Conservation (phyloP, 805 yeast species). For the Wickerhamiella cacticola region DNA sequence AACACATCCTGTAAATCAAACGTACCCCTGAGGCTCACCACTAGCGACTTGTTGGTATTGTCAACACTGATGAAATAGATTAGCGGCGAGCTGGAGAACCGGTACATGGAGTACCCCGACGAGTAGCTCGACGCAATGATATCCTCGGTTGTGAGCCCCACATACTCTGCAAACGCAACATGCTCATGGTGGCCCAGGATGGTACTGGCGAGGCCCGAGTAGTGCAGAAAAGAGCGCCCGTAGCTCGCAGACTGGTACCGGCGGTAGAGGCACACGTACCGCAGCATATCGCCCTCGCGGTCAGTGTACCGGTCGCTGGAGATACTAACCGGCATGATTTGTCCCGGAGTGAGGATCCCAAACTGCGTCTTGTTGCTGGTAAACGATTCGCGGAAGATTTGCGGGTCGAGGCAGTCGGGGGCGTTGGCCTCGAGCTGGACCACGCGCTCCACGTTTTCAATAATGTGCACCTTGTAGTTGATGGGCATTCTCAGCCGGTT, state of each 20-base stretch:
- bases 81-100: constrained; percentile 24
- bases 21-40: constrained; percentile 28
- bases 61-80: constrained; percentile 26
- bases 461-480: neutral
- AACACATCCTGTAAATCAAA: constrained; percentile 28
- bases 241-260: constrained; percentile 25
- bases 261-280: neutral
- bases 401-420: neutral
- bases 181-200: constrained; percentile 26
- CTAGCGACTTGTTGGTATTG: constrained; percentile 25
- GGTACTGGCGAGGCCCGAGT: constrained; percentile 23
- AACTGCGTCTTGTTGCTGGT: constrained; percentile 1
- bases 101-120: constrained; percentile 20
- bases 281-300: neutral
- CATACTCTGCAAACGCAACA: constrained; percentile 27
- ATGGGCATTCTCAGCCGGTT: neutral
- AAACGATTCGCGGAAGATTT: neutral
- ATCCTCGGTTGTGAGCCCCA: constrained; percentile 26
- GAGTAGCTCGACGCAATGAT: constrained; percentile 26
- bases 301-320: neutral
- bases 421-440: neutral
- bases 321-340: neutral
- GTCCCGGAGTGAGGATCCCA: constrained; percentile 2
- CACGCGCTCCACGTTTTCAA: neutral
- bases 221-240: constrained; percentile 28